Evolutionary conservation across 2,329 filamentous ascomycete species (phyloP), one percentile per base, ranked within the genome.

Genomic region (Pestalotiopsis fici): DNA sequence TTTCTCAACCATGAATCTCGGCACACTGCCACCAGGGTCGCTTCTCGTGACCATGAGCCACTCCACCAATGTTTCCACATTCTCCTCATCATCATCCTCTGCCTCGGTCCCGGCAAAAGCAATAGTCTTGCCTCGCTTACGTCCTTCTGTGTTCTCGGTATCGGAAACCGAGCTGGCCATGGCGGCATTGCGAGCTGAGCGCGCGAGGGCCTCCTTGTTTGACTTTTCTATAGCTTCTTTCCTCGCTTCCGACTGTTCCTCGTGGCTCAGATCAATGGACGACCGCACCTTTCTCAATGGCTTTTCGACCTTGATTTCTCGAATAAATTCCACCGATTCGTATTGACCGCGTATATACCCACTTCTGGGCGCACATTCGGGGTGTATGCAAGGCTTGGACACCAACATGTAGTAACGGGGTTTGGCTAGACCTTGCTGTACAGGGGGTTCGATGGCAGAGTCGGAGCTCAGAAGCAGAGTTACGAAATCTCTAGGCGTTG

Each of bases 31-130:
- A 12, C 94, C 94, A 3, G 94, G 94, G 73, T 97, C 94, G 77
- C 92, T 95, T 61, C 94, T 86, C 1, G 94, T 97, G 21, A 97
- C 89, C 94, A 97, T 97, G 69, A 96, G 87, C 94, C 94, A 97
- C 78, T 97, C 94, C 1, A 97, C 77, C 28, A 83, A 79, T 31
- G 79, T 82, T n/a, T 81, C 76, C 1, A 71, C 76, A 4, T 80
- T 75, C 11, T 79, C 75, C 13, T 74, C 74, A 2, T 74, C 71
- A 2, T 70, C 71, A 1, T 67, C 69, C 2, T 67, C 66, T 3
- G 65, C 70, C 3, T 69, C 79, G 12, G 79, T 73, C 50, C 80
- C 78, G 69, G 68, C 72, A 55, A 67, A 61, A 3, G 71, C 66
- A 35, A 75, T 71, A 9, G 74, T 74, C 65, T 64, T 72, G n/a